Conservation (phyloP, 2,329 filamentous ascomycete species). For the Aspergillus sp. region DNA sequence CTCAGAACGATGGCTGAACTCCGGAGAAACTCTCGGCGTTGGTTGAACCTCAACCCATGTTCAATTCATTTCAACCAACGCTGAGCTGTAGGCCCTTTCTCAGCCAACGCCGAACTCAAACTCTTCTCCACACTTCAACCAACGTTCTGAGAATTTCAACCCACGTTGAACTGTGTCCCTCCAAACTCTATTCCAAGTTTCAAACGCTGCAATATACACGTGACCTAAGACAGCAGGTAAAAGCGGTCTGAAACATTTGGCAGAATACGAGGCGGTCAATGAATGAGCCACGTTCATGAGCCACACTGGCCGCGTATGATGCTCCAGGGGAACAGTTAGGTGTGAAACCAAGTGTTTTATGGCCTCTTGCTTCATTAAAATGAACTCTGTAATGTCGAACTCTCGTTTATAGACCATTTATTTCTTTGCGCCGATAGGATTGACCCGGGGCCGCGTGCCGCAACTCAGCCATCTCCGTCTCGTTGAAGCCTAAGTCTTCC, state of each 20-base stretch:
- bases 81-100: too few relatives aligned
- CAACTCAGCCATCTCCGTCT: neutral
- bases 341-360: neutral
- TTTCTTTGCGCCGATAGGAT: neutral
- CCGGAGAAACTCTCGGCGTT: neutral
- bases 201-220: neutral
- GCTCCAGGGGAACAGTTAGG: conserved; percentile 2
- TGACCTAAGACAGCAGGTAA: neutral
- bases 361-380: neutral
- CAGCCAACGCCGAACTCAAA: too few relatives aligned
- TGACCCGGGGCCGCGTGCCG: conserved; percentile 19
- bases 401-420: neutral
- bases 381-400: neutral
- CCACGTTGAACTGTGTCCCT: too few relatives aligned
- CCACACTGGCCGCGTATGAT: conserved; percentile 1
- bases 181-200: neutral
- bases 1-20: neutral
- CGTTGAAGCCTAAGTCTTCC: conserved; percentile 14
- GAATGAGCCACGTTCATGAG: neutral
- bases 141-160: too few relatives aligned
- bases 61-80: too few relatives aligned
- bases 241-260: neutral
- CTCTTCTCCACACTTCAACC: too few relatives aligned
- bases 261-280: conserved; percentile 5
- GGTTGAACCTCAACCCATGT: too few relatives aligned